Evolutionary conservation across 2,329 filamentous ascomycete species (phyloP).

Genomic region (Cladosporium oxysporum): DNA sequence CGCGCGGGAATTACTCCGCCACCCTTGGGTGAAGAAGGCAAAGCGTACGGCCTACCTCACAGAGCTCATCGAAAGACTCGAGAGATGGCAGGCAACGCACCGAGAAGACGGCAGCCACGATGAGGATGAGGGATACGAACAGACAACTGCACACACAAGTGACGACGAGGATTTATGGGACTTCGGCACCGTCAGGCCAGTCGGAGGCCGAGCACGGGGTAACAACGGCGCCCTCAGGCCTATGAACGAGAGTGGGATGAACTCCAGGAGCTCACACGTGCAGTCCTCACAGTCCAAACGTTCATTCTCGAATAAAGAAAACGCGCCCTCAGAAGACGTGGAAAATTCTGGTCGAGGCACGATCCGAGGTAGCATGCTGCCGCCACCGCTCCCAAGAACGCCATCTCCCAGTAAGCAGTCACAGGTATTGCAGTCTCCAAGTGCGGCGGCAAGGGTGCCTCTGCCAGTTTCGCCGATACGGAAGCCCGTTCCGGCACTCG

Average conservation of each 20-base stretch:
- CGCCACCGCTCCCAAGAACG: conserved; percentile 40
- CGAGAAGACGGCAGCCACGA: conserved; percentile 69
- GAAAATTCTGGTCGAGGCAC: conserved; percentile 35
- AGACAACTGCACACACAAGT: conserved; percentile 45
- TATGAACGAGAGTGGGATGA: conserved; percentile 80
- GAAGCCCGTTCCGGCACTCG: conserved; percentile 36
- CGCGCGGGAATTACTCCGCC: conserved; percentile 82
- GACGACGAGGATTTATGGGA: conserved; percentile 93
- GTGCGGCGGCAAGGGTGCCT: conserved; percentile 46
- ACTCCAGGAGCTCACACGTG: conserved; percentile 58
- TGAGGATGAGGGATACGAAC: conserved; percentile 53
- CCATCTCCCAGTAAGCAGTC: conserved; percentile 47
- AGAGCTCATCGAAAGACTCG: conserved; percentile 88
- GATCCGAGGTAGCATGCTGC: conserved; percentile 34
- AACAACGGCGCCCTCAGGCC: conserved; percentile 62
- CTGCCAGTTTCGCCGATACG: conserved; percentile 50
- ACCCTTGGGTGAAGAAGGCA: conserved; percentile 85
- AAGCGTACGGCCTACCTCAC: conserved; percentile 97
- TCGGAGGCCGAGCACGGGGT: conserved; percentile 48
- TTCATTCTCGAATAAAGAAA: conserved; percentile 38
- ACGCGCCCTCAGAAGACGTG: conserved; percentile 31
- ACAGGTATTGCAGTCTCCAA: conserved; percentile 39
- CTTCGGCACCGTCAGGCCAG: conserved; percentile 89
- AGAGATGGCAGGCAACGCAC: conserved; percentile 80
- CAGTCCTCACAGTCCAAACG: conserved; percentile 45